A percentile compares a stretch with the other conserved stretches of the same genome.
Conservation (phyloP, 345 rosid species). For the Murraya koenigii region DNA sequence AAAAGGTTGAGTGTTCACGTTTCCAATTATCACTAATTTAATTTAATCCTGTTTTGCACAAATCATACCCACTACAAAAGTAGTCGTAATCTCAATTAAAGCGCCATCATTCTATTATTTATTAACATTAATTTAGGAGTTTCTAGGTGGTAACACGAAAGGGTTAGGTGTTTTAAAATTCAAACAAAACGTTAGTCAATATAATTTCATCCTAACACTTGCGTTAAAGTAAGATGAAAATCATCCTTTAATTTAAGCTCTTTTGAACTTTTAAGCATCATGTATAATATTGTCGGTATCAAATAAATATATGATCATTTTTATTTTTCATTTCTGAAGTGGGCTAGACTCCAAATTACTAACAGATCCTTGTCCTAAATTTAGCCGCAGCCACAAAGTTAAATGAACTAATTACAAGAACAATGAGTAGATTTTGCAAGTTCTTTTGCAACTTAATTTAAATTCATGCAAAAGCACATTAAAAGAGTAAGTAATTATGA, state of each 20-base stretch:
- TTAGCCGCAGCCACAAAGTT: not conserved
- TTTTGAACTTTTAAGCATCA: too few relatives aligned
- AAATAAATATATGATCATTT: not conserved
- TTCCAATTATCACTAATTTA: not conserved
- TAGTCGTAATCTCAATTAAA: not conserved
- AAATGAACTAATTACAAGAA: not conserved
- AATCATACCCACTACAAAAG: not conserved
- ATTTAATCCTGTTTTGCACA: not conserved
- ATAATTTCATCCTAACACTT: not conserved
- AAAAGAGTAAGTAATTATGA: not conserved
- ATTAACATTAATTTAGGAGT: not conserved
- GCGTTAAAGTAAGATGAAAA: too few relatives aligned
- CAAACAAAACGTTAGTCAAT: not conserved
- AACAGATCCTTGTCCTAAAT: not conserved
- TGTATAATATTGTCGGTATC: too few relatives aligned
- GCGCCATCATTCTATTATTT: not conserved
- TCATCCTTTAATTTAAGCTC: too few relatives aligned
- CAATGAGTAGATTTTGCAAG: not conserved
- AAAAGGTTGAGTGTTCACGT: conserved; percentile 11
- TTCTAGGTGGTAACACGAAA: not conserved
- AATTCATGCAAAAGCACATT: not conserved
- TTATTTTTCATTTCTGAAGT: not conserved
- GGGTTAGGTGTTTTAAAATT: not conserved
- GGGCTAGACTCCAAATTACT: not conserved
- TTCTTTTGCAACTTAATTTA: not conserved